Base-by-base conservation (phyloP, 2,329 filamentous ascomycete genomes). In the Xylariaceae sp. region DNA sequence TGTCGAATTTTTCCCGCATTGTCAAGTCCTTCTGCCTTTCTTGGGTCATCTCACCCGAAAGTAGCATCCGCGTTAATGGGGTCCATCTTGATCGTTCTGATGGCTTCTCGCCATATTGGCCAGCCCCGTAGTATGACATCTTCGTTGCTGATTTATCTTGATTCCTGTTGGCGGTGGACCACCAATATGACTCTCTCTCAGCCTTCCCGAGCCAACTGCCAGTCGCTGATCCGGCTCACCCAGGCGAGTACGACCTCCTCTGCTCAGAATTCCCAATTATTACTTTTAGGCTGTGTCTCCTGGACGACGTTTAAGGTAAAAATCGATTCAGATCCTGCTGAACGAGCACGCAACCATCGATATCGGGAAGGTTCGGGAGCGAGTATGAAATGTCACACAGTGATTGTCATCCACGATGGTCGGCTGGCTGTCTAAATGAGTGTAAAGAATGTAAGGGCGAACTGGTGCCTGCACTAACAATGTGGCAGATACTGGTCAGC, bases 51-150 rank as follows among this genome's bases (percentile, higher is more conserved):
- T 92, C 89, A 46, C 90, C 90, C 53, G 90, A 92, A 72, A 93
- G 83, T 71, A 95, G 78, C 88, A 94, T 91, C 63, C 90, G 85
- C 59, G 89, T 91, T 53, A 95, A 81, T 14, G 90, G 90, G 60
- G 91, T 90, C 87, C 89, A 92, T 88, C 90, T 84, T 72, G 89
- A 86, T 70, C 91, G 81, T 77, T 94, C 90, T 60, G 86, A 83
- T 55, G 78, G 80, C 72, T 77, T 80, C 68, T 77, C 70, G 53
- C 63, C 56, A 62, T 73, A 73, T 21, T 70, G 68, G 34, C 56
- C 59, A 34, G 67, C 65, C 40, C 69, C 73, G 48, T 70, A 75
- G 39, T 69, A 72, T 65, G 75, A 77, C 67, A 71, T 71, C 46
- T 71, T 71, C 71, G 68, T 8, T 11, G 16, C 39, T 29, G 3